Evolutionary conservation across 2,329 filamentous ascomycete genomes (phyloP), one percentile per base, ranked within the genome.

Genomic region (Hypoxylon sp.): DNA sequence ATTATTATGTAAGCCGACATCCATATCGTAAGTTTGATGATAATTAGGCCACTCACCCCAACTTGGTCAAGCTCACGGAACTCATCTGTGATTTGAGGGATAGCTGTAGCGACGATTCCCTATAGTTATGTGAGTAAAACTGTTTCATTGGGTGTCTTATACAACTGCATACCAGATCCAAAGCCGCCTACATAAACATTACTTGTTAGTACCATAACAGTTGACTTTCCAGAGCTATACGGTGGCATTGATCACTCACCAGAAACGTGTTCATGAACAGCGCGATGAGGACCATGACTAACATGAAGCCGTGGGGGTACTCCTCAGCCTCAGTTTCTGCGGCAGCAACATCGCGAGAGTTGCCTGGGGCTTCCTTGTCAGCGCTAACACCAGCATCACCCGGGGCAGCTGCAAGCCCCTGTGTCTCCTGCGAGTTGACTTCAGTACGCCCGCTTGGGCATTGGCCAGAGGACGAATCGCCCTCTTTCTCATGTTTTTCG

Each of bases 51-150:
- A 44, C 39, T 44, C 17, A 44, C 39, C 17, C 39, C 39, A 11
- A 84, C 78, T 60, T 84, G 81, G 3, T 76, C 71, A 0, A 83
- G 73, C 22, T 78, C 72, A 11, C 79, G 73, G 73, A 80, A 78
- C 19, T 77, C 74, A 53, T 74, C 64, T 0, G 77, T 79, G 55
- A 80, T 79, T 26, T 71, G 71, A 2, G 78, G 78, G 42, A 79
- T 78, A 4, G 78, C 78, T 1, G 77, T 80, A 0, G 75, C 70
- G 42, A 80, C 74, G 54, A 80, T 79, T 11, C 65, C 71, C 57
- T 59, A 51, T 35, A 5, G 39, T 11, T 44, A 22, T 17, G 39
- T 44, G n/a, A 44, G 39, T 44, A 22, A n/a, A 44, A 2, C n/a
- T 11, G 19, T 44, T 22, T 9, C 39, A 44, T 44, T 19, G n/a